Conservation (phyloP, 331 rosid genomes). For the Malus hybrid region DNA sequence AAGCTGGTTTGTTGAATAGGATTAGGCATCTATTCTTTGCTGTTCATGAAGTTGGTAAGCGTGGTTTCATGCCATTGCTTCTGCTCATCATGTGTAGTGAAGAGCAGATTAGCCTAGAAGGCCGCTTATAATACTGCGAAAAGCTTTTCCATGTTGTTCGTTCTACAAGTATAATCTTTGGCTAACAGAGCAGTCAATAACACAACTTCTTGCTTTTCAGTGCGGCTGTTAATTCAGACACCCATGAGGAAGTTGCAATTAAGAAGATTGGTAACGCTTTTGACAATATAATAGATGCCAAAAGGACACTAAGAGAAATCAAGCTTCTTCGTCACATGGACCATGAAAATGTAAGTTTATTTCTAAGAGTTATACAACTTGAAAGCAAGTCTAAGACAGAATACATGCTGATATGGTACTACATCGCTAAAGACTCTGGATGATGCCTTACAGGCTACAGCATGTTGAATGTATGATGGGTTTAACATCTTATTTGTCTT, state of each 20-base stretch:
- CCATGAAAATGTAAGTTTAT: slow-evolving; percentile 70
- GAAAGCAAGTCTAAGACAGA: not conserved
- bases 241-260: slow-evolving; percentile 87
- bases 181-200: not conserved
- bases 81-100: not conserved
- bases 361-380: not conserved
- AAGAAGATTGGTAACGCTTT: slow-evolving; percentile 88
- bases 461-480: not conserved
- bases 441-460: not conserved
- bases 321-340: slow-evolving; percentile 87
- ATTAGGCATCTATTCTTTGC: too few species aligned
- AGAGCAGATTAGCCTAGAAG: not conserved
- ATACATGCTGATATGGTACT: not conserved
- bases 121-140: not conserved
- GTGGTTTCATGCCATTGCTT: not conserved
- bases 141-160: not conserved
- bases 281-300: slow-evolving; percentile 81
- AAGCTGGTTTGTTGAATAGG: not conserved
- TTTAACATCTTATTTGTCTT: not conserved
- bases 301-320: slow-evolving; percentile 88
- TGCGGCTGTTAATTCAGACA: slow-evolving; percentile 83
- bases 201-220: slow-evolving; percentile 34
- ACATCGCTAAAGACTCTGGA: not conserved
- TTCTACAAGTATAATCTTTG: not conserved
- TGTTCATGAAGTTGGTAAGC: not conserved